Evolutionary conservation across 140 eudicot species (phyloP), one percentile per base, ranked within the genome.

Genomic region (Bidens hawaiensis): DNA sequence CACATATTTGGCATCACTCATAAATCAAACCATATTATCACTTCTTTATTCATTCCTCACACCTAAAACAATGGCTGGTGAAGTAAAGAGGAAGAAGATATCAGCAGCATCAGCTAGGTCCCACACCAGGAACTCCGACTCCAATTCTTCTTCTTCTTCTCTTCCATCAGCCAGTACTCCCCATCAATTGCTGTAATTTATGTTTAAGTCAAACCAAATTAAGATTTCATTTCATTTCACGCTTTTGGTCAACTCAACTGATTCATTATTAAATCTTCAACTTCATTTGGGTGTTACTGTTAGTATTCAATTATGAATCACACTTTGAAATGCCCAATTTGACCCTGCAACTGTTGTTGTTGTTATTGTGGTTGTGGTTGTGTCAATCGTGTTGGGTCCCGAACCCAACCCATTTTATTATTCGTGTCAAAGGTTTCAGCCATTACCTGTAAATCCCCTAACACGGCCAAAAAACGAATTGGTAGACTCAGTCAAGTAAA

Each of bases 61-160:
- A n/a, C n/a, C n/a, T n/a, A n/a, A n/a, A 61, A 50, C 57, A 76
- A 80, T 76, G 82, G 82, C 85, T 12, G 63, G 58, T 31, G 78
- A 68, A 53, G 70, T 74, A 2, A 67, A 62, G 68, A n/a, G n/a
- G n/a, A 48, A 62, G 62, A 75, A 65, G 23, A 60, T 75, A 11
- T 69, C 81, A 65, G 72, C 84, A 38, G 78, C 84, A 43, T 75
- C 84, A 3, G 75, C 81, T 0, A 70, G 81, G 45, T 46, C 78
- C 6, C 80, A 79, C 25, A 70, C 85, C 30, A 61, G 81, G 27
- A 75, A 70, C 34, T 22, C 78, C 33, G 67, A 26, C 18, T 60
- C 58, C 3, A 23, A 65, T 2, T 24, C 78, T n/a, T 30, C 78
- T 2, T 57, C 52, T 38, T 24, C 49, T 11, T 19, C 49, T 60